phyloP scores from a whole-genome alignment of 2,329 filamentous ascomycete genomes.

The Colletotrichum tropicicola region DNA sequence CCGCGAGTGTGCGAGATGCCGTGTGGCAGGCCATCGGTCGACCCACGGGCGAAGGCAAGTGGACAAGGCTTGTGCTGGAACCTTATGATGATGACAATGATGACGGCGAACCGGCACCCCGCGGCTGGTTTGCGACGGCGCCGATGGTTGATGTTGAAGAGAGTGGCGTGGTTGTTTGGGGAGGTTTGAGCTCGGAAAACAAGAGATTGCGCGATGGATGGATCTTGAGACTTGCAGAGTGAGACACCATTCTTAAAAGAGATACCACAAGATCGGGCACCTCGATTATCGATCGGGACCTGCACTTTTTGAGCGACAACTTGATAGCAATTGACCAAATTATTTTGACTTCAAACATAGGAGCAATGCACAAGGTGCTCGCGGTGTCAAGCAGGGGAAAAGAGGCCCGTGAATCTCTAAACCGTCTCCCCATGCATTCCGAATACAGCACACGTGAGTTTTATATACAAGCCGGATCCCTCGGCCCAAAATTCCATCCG shows the following conservation, averaged over 20 bases:
- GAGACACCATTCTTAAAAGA: neutral
- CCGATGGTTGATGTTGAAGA: conserved; percentile 67
- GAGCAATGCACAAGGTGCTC: neutral
- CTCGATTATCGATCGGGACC: too few relatives aligned
- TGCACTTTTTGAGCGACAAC: neutral
- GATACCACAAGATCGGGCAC: neutral
- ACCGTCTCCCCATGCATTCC: conserved; percentile 30
- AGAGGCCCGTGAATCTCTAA: conserved; percentile 19
- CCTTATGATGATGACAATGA: conserved; percentile 60
- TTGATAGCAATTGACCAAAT: conserved; percentile 5
- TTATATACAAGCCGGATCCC: conserved; percentile 36
- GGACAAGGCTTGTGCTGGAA: conserved; percentile 57
- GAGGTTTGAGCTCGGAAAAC: conserved; percentile 63
- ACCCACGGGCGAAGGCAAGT: conserved; percentile 66
- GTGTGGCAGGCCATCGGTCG: conserved; percentile 61
- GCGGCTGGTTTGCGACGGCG: conserved; percentile 68
- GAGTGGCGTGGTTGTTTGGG: conserved; percentile 67
- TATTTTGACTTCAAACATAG: neutral
- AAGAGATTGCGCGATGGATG: conserved; percentile 68
- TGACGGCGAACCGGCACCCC: conserved; percentile 56
- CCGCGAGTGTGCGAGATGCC: conserved; percentile 65
- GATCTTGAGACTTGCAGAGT: conserved; percentile 63
- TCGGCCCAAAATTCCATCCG: conserved; percentile 13
- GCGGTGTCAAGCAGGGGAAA: neutral
- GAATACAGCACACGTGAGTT: conserved; percentile 31